Conservation (phyloP, 2,329 filamentous ascomycete species). For the Diaporthe sp. region DNA sequence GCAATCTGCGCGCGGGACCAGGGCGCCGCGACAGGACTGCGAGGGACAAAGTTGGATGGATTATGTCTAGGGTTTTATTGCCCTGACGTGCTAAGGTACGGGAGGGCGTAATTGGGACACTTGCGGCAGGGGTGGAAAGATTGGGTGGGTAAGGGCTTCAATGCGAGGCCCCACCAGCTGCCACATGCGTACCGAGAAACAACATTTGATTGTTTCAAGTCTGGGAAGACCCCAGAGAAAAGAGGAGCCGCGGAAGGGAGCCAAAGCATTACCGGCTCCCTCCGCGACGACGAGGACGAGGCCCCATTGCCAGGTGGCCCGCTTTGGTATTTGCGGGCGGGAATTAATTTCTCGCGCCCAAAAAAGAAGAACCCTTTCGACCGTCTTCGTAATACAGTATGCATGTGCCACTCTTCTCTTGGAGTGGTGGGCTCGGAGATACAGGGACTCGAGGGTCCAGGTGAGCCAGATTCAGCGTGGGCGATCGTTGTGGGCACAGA, state of each 20-base stretch:
- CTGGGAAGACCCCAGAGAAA: conserved; percentile 23
- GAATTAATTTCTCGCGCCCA: conserved; percentile 15
- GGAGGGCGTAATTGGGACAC: not conserved
- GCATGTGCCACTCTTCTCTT: not conserved
- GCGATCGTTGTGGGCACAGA: conserved; percentile 1
- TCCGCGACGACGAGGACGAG: not conserved
- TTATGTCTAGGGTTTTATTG: conserved; percentile 13
- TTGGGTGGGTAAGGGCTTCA: conserved; percentile 32
- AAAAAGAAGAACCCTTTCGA: not conserved
- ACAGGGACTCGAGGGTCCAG: not conserved
- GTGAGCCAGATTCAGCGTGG: conserved; percentile 5
- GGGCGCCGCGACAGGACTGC: not conserved
- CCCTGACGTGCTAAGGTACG: not conserved
- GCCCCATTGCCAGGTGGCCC: not conserved
- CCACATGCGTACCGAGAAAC: conserved; percentile 33
- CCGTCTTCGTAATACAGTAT: not conserved
- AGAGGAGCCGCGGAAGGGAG: conserved; percentile 33
- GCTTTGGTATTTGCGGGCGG: conserved; percentile 10
- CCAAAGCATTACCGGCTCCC: conserved; percentile 19
- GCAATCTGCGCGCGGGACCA: conserved; percentile 18
- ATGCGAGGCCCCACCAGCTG: conserved; percentile 32
- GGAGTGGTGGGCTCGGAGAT: conserved; percentile 14
- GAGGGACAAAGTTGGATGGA: conserved; percentile 8
- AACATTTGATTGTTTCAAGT: conserved; percentile 38
- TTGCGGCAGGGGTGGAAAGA: not conserved